A percentile compares a stretch with the other conserved stretches of the same genome.
phyloP scores from a whole-genome alignment of 2,329 filamentous ascomycete species.

The Trichoderma gracile region DNA sequence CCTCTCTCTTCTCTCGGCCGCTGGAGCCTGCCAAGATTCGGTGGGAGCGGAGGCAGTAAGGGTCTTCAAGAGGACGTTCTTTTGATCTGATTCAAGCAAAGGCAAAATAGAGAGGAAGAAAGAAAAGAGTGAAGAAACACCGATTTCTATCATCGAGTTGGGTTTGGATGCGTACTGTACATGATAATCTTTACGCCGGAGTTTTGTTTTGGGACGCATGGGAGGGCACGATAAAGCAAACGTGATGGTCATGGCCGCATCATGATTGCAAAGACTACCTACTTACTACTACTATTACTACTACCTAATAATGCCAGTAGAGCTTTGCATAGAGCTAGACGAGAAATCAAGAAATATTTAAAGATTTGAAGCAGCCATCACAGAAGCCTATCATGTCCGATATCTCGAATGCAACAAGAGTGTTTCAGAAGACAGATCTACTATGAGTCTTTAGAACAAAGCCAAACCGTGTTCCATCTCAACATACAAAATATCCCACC shows the following conservation, averaged over 20 bases:
- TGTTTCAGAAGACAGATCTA: no score
- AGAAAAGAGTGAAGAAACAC: conserved; percentile 41
- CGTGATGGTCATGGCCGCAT: conserved; percentile 22
- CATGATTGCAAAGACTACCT: conserved; percentile 13
- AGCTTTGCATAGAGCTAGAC: conserved; percentile 23
- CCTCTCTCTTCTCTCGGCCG: conserved; percentile 72
- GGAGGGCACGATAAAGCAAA: conserved; percentile 7
- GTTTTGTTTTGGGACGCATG: conserved; percentile 24
- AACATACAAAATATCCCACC: background rate
- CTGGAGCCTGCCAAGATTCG: conserved; percentile 68
- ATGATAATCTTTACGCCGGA: conserved; percentile 21
- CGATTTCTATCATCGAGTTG: conserved; percentile 49
- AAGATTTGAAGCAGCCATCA: no score
- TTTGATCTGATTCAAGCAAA: background rate
- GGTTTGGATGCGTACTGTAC: conserved; percentile 33
- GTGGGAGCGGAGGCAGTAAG: conserved; percentile 68
- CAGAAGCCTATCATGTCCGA: background rate
- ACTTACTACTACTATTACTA: conserved; percentile 3
- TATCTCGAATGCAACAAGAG: no score
- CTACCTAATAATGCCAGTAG: conserved; percentile 19
- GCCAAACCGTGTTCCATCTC: background rate
- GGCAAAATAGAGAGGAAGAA: background rate
- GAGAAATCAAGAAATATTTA: background rate
- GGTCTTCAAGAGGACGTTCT: background rate
- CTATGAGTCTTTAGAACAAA: background rate